Evolutionary conservation across 805 yeast genomes (phyloP), one percentile per base, ranked within the genome.

Genomic region (Candida caryicola): DNA sequence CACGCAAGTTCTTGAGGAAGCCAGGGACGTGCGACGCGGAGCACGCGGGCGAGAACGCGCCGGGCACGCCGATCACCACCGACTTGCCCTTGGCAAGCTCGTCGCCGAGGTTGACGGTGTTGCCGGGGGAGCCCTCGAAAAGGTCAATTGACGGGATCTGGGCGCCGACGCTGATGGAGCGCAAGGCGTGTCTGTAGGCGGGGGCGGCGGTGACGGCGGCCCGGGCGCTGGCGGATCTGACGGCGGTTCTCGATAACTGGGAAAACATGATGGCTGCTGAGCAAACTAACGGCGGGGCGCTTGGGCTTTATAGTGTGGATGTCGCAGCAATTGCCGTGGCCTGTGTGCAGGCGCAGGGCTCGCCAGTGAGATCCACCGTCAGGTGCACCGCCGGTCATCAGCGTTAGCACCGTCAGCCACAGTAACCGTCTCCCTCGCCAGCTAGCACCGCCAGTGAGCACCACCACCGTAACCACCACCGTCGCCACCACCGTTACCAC

Each of bases 31-130:
- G 90, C 19, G 72, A 59, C 17, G 81, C 79, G 23, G 86, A 71
- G 60, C 95, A 86, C 4, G 84, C 87, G 28, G 90, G 86, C 2
- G 91, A 81, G 58, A 80, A 86, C 0, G 95, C 95, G 27, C 93
- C 69, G 3, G 74, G 73, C 29, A 67, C 66, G 6, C 73, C 73
- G 34, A 64, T 57, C 19, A 69, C 46, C 18, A 69, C 46, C 9
- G 69, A 50, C 45, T 66, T 67, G 5, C 65, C 69, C 16, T 38
- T 32, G n/a, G 54, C 47, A 14, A 58, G 45, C 46, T 69, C 71
- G 10, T 71, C 69, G 18, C 83, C 76, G 35, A 84, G 64, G 54
- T 79, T 71, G 44, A 82, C 71, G 15, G 62, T 57, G 52, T 79
- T 76, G 29, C 85, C 82, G 34, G 91, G 91, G 15, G 85, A 74